Percentiles rank a stretch among this genome's conserved stretches.
phyloP scores from a whole-genome alignment of 2,329 filamentous ascomycete species.

The Cryphonectria parasitica region DNA sequence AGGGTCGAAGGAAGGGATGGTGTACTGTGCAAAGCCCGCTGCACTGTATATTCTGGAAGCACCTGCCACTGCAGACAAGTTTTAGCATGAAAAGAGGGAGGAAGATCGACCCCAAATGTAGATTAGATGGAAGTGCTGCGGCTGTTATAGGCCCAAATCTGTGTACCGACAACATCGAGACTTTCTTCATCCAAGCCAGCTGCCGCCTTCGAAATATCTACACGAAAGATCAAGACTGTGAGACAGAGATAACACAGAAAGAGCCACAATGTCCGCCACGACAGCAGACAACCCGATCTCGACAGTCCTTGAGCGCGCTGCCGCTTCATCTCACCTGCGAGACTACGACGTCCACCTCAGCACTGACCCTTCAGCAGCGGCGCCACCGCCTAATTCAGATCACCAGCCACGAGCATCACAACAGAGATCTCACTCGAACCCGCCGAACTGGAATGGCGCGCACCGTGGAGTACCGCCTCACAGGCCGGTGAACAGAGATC shows the following conservation, averaged over 20 bases:
- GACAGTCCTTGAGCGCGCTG: conserved; percentile 28
- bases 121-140: not conserved
- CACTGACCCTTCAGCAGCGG: conserved; percentile 26
- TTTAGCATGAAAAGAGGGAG: not conserved
- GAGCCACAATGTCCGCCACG: conserved; percentile 32
- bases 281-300: conserved; percentile 34
- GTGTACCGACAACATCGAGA: not conserved
- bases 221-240: not conserved
- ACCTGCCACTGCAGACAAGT: not conserved
- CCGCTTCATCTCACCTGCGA: conserved; percentile 29
- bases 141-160: not conserved
- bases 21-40: not conserved
- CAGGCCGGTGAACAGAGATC: conserved; percentile 35
- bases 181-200: not conserved
- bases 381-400: conserved; percentile 30
- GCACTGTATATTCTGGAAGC: not conserved
- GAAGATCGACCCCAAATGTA: not conserved
- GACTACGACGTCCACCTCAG: conserved; percentile 38
- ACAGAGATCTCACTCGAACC: conserved; percentile 31
- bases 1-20: not conserved
- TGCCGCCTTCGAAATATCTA: not conserved
- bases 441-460: conserved; percentile 33
- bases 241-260: not conserved
- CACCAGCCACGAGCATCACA: conserved; percentile 28
- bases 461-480: conserved; percentile 37